Evolutionary conservation across 768 basidiomycete species (phyloP).

Genomic region (Kwoniella mangroviensis): DNA sequence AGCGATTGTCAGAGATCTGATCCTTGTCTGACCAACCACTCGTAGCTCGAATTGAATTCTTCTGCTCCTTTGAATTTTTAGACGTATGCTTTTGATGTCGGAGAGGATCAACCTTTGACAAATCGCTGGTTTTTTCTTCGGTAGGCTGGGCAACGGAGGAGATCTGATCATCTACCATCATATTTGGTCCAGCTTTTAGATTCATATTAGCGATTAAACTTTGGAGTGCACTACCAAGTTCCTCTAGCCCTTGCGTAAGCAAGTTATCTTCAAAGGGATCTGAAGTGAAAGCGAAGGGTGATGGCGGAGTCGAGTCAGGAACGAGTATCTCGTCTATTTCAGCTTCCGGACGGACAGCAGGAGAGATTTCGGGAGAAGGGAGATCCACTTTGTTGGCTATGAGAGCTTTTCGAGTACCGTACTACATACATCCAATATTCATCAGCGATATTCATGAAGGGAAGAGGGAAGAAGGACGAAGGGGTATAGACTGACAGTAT

Average conservation of each 20-base stretch:
- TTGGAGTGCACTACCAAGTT: too few species aligned
- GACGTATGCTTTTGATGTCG: too few species aligned
- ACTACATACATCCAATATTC: background rate
- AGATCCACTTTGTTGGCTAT: conserved; percentile 1
- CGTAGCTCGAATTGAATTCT: too few species aligned
- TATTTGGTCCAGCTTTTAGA: background rate
- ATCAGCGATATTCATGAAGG: background rate
- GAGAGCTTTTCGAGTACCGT: conserved; percentile 18
- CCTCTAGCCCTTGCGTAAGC: too few species aligned
- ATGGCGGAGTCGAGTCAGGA: conserved; percentile 4
- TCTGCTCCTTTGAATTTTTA: too few species aligned
- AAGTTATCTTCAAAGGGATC: background rate
- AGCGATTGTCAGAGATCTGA: too few species aligned
- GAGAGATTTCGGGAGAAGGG: too few species aligned
- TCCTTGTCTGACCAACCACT: too few species aligned
- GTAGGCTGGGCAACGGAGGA: too few species aligned
- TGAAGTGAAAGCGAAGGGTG: background rate
- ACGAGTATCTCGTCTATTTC: background rate
- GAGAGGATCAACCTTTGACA: too few species aligned
- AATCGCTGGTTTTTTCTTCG: too few species aligned
- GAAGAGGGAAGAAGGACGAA: background rate
- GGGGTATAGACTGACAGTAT: conserved; percentile 1
- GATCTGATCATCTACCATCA: too few species aligned
- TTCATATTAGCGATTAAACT: background rate
- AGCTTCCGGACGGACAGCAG: background rate